phyloP scores from a whole-genome alignment of 1,284 basidiomycete species.

The Chiua sp. region DNA sequence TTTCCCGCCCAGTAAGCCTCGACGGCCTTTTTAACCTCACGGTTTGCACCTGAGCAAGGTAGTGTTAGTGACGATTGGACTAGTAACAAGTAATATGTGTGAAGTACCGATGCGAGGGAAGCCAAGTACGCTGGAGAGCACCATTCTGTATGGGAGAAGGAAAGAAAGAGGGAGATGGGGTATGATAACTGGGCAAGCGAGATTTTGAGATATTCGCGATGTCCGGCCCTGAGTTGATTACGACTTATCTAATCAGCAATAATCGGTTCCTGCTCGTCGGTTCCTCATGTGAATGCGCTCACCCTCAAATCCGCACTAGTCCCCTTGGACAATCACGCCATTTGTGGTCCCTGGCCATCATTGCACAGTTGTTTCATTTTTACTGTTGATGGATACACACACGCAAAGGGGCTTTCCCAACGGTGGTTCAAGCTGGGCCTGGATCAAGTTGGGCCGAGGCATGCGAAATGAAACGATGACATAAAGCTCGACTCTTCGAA shows the following conservation, averaged over 20 bases:
- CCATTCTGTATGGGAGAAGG: slow-evolving; percentile 55
- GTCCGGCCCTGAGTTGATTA: slow-evolving; percentile 40
- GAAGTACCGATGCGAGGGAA: slow-evolving; percentile 95
- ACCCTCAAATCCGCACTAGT: slow-evolving; percentile 5
- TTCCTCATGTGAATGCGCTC: slow-evolving; percentile 21
- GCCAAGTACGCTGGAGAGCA: slow-evolving; percentile 89
- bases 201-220: slow-evolving; percentile 36
- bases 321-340: background rate
- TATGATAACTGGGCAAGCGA: slow-evolving; percentile 10
- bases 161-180: slow-evolving; percentile 38
- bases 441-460: too few species aligned
- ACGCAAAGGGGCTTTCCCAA: too few species aligned
- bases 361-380: slow-evolving; percentile 1
- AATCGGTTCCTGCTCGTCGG: slow-evolving; percentile 1
- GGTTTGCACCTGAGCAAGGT: slow-evolving; percentile 70
- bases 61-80: background rate
- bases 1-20: slow-evolving; percentile 99
- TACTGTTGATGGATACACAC: background rate
- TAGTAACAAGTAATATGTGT: background rate
- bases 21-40: slow-evolving; percentile 99
- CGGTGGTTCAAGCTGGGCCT: too few species aligned
- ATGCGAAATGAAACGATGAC: background rate
- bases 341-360: background rate
- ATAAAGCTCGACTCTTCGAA: background rate
- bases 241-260: slow-evolving; percentile 35